Evolutionary conservation across 1,284 basidiomycete genomes (phyloP).

Genomic region (Ustilago cynodontis): DNA sequence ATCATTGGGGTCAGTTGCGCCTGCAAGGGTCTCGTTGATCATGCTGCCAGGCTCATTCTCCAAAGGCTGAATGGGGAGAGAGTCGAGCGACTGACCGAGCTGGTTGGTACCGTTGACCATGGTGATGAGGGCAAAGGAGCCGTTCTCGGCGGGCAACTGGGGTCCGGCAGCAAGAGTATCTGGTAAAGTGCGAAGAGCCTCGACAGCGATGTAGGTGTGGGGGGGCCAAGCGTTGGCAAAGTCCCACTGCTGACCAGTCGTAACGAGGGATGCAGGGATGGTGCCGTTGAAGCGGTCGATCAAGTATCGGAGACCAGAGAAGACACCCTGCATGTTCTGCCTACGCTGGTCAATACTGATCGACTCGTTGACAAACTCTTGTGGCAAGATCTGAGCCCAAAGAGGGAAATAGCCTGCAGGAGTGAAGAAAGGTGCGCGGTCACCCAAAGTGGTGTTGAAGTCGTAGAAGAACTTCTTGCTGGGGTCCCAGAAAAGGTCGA

Average conservation of each 20-base stretch:
- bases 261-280: slow-evolving; percentile 79
- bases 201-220: slow-evolving; percentile 77
- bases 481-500: slow-evolving; percentile 88
- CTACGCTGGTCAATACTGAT: slow-evolving; percentile 60
- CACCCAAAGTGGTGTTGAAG: slow-evolving; percentile 72
- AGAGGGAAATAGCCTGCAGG: slow-evolving; percentile 84
- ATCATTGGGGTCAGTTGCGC: slow-evolving; percentile 71
- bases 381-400: slow-evolving; percentile 86
- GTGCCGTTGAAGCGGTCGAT: slow-evolving; percentile 88
- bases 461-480: slow-evolving; percentile 88
- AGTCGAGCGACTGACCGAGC: slow-evolving; percentile 77
- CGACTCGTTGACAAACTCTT: slow-evolving; percentile 76
- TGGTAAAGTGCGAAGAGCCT: slow-evolving; percentile 81
- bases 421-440: slow-evolving; percentile 74
- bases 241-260: slow-evolving; percentile 85
- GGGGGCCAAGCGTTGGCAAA: slow-evolving; percentile 56
- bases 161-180: slow-evolving; percentile 76
- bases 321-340: slow-evolving; percentile 74
- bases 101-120: slow-evolving; percentile 72
- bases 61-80: slow-evolving; percentile 79
- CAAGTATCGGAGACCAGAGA: slow-evolving; percentile 79
- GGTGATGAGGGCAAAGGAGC: slow-evolving; percentile 79
- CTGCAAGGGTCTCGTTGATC: slow-evolving; percentile 74
- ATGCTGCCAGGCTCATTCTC: slow-evolving; percentile 53
- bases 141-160: slow-evolving; percentile 73